Base-by-base conservation (phyloP, 108 stramenopile species). In the Fistulifera pelliculosa region DNA sequence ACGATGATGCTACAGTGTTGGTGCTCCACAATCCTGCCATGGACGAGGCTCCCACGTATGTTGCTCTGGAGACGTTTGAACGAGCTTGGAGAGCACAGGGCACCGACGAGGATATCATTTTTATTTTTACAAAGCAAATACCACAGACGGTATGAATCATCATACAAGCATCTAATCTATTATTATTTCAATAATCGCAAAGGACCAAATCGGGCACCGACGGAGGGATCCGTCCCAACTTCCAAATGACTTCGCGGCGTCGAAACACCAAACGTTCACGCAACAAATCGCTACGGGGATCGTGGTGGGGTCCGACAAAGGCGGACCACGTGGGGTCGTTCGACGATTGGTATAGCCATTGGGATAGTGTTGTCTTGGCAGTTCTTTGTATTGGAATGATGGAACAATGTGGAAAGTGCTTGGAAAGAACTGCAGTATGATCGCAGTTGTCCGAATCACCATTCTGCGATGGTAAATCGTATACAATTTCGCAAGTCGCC, bases 71-170 rank as follows among this genome's bases (percentile, higher is more conserved):
- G 19, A 60, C 58, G 0, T 77, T 89, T 47, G 81, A 85, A 43
- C 27, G 61, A 28, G 65, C 87, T 31, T 80, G 87, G 87, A 59
- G 75, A 25, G 68, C 87, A 2, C 61, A 54, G 25, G 87, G 87
- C 0, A 89, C 87, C 10, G 87, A 89, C 54, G 68, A 83, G 50
- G 87, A 89, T 71, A 56, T 89, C 17, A 70, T 85, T 15, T 81
- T 89, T 52, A 27, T 89, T 11, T 17, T 45, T 11, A 45, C 16
- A 5, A 4, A 45, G 11, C 44, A 45, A 21, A 4, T 8, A 6
- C 21, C n/a, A n/a, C n/a, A n/a, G n/a, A n/a, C n/a, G n/a, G n/a
- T n/a, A n/a, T n/a, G n/a, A n/a, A n/a, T n/a, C n/a, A n/a, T n/a
- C n/a, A n/a, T n/a, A n/a, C n/a, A n/a, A n/a, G n/a, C n/a, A n/a